Evolutionary conservation across 257 asterid genomes (phyloP).

Genomic region (Nicotiana tomentosiformis): DNA sequence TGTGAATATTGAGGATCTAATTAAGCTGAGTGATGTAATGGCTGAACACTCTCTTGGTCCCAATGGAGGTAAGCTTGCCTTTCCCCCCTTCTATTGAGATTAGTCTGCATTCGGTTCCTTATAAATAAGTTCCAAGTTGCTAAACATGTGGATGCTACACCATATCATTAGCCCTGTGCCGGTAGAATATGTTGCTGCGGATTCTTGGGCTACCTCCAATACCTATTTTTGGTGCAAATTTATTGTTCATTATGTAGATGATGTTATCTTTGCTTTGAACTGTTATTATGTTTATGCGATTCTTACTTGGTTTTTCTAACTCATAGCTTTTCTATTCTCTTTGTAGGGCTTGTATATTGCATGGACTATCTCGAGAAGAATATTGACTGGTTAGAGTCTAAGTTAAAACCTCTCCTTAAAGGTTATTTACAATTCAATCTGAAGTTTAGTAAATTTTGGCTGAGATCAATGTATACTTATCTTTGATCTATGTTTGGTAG

Average conservation of each 20-base stretch:
- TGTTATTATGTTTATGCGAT: not conserved
- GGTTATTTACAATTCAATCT: slow-evolving; percentile 38
- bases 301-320: not conserved
- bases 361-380: slow-evolving; percentile 96
- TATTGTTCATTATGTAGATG: not conserved
- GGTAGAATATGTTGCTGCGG: not conserved
- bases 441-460: not conserved
- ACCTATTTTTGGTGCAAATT: not conserved
- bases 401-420: slow-evolving; percentile 75
- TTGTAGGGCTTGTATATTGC: slow-evolving; percentile 88
- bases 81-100: not conserved
- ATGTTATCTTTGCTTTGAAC: not conserved
- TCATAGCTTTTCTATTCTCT: slow-evolving; percentile 7
- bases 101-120: not conserved
- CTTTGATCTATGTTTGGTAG: not conserved
- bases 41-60: slow-evolving; percentile 95
- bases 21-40: slow-evolving; percentile 90
- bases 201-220: not conserved
- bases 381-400: slow-evolving; percentile 87
- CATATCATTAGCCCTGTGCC: not conserved
- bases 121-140: not conserved
- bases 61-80: slow-evolving; percentile 67
- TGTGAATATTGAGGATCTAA: slow-evolving; percentile 81
- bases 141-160: not conserved
- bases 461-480: slow-evolving; percentile 6